Percentiles rank a stretch among this genome's conserved stretches.
These are phyloP conservation scores for Aspergillus tamarii DNA, from an alignment of 2,329 filamentous ascomycete species.

Conservation along the genomic window DNA sequence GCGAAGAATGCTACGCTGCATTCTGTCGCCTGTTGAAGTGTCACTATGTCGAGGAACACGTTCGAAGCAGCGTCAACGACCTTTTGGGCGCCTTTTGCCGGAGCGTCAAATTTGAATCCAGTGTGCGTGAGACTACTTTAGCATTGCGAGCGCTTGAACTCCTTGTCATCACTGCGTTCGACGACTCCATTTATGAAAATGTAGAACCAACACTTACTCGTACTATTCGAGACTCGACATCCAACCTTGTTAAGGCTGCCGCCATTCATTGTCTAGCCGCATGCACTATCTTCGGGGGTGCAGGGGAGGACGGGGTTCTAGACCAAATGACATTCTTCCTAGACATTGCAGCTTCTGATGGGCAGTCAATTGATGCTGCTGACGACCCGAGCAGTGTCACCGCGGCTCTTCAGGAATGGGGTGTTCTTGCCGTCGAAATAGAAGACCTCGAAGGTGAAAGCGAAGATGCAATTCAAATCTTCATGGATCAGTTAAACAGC, in stretches of 20 bases:
- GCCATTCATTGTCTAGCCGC: slow-evolving; percentile 75
- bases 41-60: slow-evolving; percentile 66
- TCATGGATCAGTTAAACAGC: slow-evolving; percentile 84
- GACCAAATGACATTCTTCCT: slow-evolving; percentile 76
- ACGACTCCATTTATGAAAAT: slow-evolving; percentile 67
- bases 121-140: slow-evolving; percentile 68
- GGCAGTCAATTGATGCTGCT: slow-evolving; percentile 69
- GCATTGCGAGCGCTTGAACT: slow-evolving; percentile 74
- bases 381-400: slow-evolving; percentile 73
- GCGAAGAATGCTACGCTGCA: slow-evolving; percentile 65
- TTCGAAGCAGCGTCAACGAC: slow-evolving; percentile 63
- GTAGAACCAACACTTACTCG: slow-evolving; percentile 62
- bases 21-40: slow-evolving; percentile 70
- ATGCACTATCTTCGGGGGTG: slow-evolving; percentile 76
- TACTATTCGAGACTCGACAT: slow-evolving; percentile 68
- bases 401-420: slow-evolving; percentile 77
- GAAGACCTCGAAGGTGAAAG: slow-evolving; percentile 74
- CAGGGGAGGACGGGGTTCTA: slow-evolving; percentile 66
- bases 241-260: slow-evolving; percentile 65
- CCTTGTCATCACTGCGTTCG: slow-evolving; percentile 68
- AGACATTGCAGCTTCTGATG: slow-evolving; percentile 79
- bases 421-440: slow-evolving; percentile 75
- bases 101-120: slow-evolving; percentile 70
- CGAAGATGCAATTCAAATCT: slow-evolving; percentile 74
- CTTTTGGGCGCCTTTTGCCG: slow-evolving; percentile 68